Percentiles rank a stretch among this genome's conserved stretches.
Evolutionary conservation across 768 basidiomycete species (phyloP).

Genomic region (Xerocomellus amylosporus): DNA sequence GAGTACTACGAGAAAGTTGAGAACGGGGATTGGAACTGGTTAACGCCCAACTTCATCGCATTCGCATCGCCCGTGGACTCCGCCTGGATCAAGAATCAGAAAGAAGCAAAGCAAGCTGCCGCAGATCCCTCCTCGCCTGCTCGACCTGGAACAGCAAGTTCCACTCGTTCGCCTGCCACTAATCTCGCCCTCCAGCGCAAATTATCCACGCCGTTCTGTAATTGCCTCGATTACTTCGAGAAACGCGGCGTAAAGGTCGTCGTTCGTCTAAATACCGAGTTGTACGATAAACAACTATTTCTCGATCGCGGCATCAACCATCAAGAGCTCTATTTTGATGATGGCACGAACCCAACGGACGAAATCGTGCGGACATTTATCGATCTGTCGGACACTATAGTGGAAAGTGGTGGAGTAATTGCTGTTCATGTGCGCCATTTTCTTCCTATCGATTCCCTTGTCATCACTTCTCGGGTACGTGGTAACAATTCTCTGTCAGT

Average conservation of each 20-base stretch:
- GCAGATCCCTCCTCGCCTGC: constrained; percentile 26
- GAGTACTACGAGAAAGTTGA: constrained; percentile 95
- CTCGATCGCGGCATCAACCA: constrained; percentile 83
- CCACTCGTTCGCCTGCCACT: constrained; percentile 27
- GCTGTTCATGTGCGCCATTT: constrained; percentile 74
- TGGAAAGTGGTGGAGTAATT: constrained; percentile 76
- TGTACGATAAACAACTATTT: constrained; percentile 84
- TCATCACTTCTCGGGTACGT: constrained; percentile 14
- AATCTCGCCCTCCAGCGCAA: constrained; percentile 72
- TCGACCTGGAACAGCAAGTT: constrained; percentile 24
- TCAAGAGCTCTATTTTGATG: constrained; percentile 93
- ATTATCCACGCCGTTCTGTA: constrained; percentile 75
- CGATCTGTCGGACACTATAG: constrained; percentile 73
- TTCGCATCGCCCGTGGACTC: constrained; percentile 90
- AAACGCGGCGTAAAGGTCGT: constrained; percentile 85
- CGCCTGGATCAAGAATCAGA: constrained; percentile 74
- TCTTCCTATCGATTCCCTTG: constrained; percentile 4
- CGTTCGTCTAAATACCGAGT: constrained; percentile 87
- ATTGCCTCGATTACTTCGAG: constrained; percentile 92
- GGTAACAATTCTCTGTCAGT: constrained; percentile 46
- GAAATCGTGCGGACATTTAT: constrained; percentile 93
- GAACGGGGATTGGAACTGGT: constrained; percentile 95
- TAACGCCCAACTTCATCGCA: constrained; percentile 88
- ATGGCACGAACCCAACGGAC: constrained; percentile 96
- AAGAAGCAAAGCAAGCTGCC: constrained; percentile 50